A percentile compares a stretch with the other conserved stretches of the same genome.
Evolutionary conservation across 352 stramenopile genomes (phyloP).

Genomic region (Phytopythium oedochilum): DNA sequence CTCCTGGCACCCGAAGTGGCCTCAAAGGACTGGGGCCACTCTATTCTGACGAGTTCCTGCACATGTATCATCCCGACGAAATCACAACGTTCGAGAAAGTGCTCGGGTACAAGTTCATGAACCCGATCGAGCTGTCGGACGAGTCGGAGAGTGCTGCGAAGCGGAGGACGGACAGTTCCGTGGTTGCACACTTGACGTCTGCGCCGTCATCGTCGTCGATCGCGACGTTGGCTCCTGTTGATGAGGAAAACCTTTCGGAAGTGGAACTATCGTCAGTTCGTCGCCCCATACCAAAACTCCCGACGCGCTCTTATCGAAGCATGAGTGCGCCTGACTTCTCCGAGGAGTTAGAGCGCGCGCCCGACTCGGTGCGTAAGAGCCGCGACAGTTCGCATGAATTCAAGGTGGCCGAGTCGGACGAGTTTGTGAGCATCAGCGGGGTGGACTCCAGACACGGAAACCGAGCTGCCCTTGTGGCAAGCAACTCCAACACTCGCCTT

Average conservation of each 20-base stretch:
- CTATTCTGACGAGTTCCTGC: constrained; percentile 70
- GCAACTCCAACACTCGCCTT: constrained; percentile 22
- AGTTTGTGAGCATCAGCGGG: constrained; percentile 28
- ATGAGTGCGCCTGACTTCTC: constrained; percentile 76
- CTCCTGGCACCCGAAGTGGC: neutral
- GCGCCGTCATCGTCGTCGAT: constrained; percentile 42
- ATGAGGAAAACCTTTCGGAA: constrained; percentile 46
- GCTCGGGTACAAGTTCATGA: constrained; percentile 86
- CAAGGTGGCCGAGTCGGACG: constrained; percentile 18
- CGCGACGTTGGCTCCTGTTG: constrained; percentile 24
- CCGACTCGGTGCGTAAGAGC: constrained; percentile 14
- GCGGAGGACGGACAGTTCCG: constrained; percentile 29
- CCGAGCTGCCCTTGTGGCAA: constrained; percentile 21
- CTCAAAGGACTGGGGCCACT: constrained; percentile 5
- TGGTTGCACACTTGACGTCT: constrained; percentile 41
- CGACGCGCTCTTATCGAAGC: constrained; percentile 43
- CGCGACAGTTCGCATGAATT: constrained; percentile 35
- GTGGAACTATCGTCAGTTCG: constrained; percentile 16
- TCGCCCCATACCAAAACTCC: constrained; percentile 17
- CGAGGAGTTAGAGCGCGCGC: constrained; percentile 41
- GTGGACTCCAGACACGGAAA: constrained; percentile 20
- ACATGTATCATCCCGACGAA: constrained; percentile 84
- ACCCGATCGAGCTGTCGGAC: constrained; percentile 70
- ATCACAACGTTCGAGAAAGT: constrained; percentile 85
- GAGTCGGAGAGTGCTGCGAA: constrained; percentile 53